Evolutionary conservation across 306 rosid genomes (phyloP), one percentile per base, ranked within the genome.

Genomic region (Vicia sativa): DNA sequence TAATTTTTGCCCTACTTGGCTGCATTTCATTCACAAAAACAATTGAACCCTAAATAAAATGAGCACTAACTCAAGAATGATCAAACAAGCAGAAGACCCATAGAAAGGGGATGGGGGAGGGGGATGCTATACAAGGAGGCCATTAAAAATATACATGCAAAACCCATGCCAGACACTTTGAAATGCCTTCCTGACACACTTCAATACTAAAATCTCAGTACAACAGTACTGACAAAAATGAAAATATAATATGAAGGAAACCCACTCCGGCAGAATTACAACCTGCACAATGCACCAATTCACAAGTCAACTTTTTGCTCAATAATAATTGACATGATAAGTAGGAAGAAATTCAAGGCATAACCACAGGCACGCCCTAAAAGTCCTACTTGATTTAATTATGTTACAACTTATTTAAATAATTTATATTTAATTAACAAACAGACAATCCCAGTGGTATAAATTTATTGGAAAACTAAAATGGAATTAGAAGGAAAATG

Each of bases 211-310:
- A 76, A 78, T 77, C 62, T 88, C 88, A 84, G 74, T 46, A 81
- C 80, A 79, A 74, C 63, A 73, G 64, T 73, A 76, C 87, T 74
- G 80, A 85, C 76, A 72, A 91, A 78, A 84, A 84, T 89, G 89
- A 89, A 89, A 89, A 78, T 86, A 92, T 92, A 82, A 79, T 79
- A 68, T 77, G 56, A 46, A 70, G 66, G 34, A 64, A 70, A 65
- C 84, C 85, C 69, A 73, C 58, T 78, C 74, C 85, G 16, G 76
- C 76, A 75, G 86, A 71, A 16, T 81, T 78, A 74, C 84, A 77
- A 82, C 98, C 97, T 92, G 96, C 96, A 79, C 59, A 68, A 73
- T 25, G 48, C 82, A 80, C 67, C 50, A 67, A 43, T 61, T 38
- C 56, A 65, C 14, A 41, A 13, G 74, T 86, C 45, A 79, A 78